Base-by-base conservation (phyloP, 306 rosid genomes). In the Ceratonia siliqua region DNA sequence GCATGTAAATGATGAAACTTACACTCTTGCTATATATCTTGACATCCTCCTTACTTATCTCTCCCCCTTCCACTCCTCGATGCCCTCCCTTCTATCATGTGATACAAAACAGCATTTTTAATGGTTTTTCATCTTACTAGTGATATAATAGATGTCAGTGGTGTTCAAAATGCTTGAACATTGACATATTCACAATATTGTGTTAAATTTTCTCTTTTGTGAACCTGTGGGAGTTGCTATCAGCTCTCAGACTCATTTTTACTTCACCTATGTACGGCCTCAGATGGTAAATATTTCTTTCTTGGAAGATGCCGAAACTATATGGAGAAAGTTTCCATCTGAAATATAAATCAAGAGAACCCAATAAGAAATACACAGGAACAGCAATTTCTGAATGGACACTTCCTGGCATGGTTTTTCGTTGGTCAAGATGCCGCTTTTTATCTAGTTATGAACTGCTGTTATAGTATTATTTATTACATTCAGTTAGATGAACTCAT, bases 341-440 rank as follows among this genome's bases (percentile, higher is more conserved):
- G 52, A 43, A 78, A 48, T 12, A 49, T 7, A 50, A 38, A 65
- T 57, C 32, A 48, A 72, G 12, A 48, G 55, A 33, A 22, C 59
- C 43, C 25, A 32, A 67, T 24, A 7, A 55, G 39, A 76, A 70
- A 24, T 41, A 5, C 2, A 64, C 12, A 2, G 20, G 6, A 73
- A 36, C 9, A 32, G 18, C 18, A 6, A 15, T 57, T 48, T 69
- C 53, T 64, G 54, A 65, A 13, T 22, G 9, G 25, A 33, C 12
- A 41, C 56, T 74, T 66, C 18, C 63, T 30, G 39, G 59, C 54
- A 77, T 42, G 28, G 5, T 57, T 70, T 81, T 27, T 54, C 21
- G 35, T 43, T 50, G 70, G 79, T 59, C 50, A 35, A 49, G 53
- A 24, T 45, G 46, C 24, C 38, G 49, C 56, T 67, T 81, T 66